Evolutionary conservation across 2,329 filamentous ascomycete species (phyloP), one percentile per base, ranked within the genome.

Genomic region (Pseudohalonectria lignicola): DNA sequence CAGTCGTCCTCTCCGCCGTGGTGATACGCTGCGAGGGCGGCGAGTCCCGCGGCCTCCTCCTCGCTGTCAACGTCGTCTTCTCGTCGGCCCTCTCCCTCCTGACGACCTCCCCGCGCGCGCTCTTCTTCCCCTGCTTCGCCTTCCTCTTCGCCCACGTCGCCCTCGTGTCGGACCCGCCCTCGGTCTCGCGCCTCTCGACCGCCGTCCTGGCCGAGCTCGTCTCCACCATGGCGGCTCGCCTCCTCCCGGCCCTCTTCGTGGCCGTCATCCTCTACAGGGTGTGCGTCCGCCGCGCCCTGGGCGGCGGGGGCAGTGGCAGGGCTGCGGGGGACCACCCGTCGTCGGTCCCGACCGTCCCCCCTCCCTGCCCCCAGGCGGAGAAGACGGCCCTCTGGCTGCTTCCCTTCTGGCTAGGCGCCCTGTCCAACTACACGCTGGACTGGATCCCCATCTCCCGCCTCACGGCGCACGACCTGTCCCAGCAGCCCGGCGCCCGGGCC

Each of bases 141-240:
- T 81, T 80, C 48, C 66, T 92, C 21, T 94, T 94, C 59, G 81
- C 82, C 60, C 86, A 94, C 46, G 84, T 93, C n/a, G 86, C 83
- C 3, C 73, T 94, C 47, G 86, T 85, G 8, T 86, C 85, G 1
- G 88, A 95, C 53, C 83, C 86, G 2, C 88, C 90, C 0, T 71
- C 71, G n/a, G 79, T 80, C 2, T 67, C 66, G 23, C 63, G 74
- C 30, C 66, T 68, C 3, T 68, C 71, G 45, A 71, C 79, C 47
- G 66, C 75, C 39, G 69, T 72, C 30, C 65, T 86, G 4, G 59
- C 84, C 29, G 79, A 77, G 17, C 66, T 81, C 2, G 58, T 84
- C 10, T 52, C 49, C 3, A 36, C 29, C 6, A 43, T 47, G 10
- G 19, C 44, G 19, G 77, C 74, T 32, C 72, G 78, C 25, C 71